A percentile compares a stretch with the other conserved stretches of the same genome.
These are phyloP conservation scores for Hyphopichia pseudoburtonii DNA, from an alignment of 1,139 yeast species.

Conservation along the genomic window DNA sequence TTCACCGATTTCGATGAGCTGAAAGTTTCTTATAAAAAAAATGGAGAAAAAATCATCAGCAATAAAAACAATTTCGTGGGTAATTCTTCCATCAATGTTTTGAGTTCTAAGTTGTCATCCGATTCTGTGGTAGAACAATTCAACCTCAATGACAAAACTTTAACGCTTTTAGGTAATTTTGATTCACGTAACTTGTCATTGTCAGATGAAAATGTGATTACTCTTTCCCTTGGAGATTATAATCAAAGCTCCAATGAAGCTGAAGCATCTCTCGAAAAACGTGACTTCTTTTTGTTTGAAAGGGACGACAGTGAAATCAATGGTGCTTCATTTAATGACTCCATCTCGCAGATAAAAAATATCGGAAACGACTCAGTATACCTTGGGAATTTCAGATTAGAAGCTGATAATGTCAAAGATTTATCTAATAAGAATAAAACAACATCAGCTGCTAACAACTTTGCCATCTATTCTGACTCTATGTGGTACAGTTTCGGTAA, in stretches of 20 bases:
- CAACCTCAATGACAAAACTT: constrained; percentile 25
- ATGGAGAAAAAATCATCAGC: constrained; percentile 26
- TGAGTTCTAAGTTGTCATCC: constrained; percentile 51
- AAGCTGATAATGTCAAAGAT: constrained; percentile 21
- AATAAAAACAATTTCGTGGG: constrained; percentile 51
- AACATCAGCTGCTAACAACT: constrained; percentile 29
- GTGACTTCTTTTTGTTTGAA: neutral
- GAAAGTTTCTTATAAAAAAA: constrained; percentile 25
- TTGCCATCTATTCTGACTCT: constrained; percentile 27
- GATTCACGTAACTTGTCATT: constrained; percentile 33
- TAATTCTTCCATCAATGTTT: constrained; percentile 63
- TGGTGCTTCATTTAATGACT: constrained; percentile 33
- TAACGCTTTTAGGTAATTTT: constrained; percentile 51
- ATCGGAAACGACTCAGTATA: constrained; percentile 21
- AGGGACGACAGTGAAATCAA: constrained; percentile 10
- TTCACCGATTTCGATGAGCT: constrained; percentile 50
- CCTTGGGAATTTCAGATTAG: constrained; percentile 34
- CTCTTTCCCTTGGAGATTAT: constrained; percentile 27
- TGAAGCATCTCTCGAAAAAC: neutral
- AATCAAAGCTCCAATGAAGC: constrained; percentile 36
- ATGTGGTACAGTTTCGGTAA: constrained; percentile 45
- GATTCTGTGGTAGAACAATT: constrained; percentile 41
- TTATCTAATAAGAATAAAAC: constrained; percentile 31
- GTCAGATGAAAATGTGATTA: constrained; percentile 27
- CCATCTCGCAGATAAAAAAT: constrained; percentile 24